Evolutionary conservation across 225 moss, liverwort and hornwort genomes (phyloP).

Genomic region (Neckera pumila): DNA sequence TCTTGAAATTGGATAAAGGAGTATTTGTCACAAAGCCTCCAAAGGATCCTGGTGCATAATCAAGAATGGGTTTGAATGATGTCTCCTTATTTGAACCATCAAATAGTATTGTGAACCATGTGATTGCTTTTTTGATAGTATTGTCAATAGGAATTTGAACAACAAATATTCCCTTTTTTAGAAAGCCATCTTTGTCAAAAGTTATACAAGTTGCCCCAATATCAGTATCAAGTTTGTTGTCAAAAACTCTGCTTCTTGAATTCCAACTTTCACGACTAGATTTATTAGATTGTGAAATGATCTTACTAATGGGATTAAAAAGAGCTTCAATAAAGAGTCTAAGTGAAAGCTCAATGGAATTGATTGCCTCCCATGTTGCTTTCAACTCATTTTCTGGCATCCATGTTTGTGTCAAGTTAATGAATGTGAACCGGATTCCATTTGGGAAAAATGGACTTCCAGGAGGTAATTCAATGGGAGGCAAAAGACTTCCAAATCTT

Average conservation of each 20-base stretch:
- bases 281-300: not conserved
- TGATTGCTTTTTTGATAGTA: not conserved
- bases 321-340: not conserved
- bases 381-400: not conserved
- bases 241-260: not conserved
- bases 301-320: conserved; percentile 1
- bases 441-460: not conserved
- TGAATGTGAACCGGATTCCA: conserved; percentile 10
- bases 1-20: not conserved
- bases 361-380: not conserved
- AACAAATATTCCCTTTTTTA: conserved; percentile 1
- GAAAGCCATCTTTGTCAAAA: not conserved
- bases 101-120: conserved; percentile 29
- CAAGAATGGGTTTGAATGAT: not conserved
- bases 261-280: not conserved
- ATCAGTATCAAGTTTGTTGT: not conserved
- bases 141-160: conserved; percentile 7
- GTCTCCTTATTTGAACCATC: not conserved
- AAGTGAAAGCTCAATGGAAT: not conserved
- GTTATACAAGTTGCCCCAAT: conserved; percentile 21
- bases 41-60: not conserved
- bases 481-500: not conserved
- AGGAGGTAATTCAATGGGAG: not conserved
- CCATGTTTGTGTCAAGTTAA: conserved; percentile 3
- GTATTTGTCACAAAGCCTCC: conserved; percentile 11